These are phyloP conservation scores for Austroboletus niveus DNA, from an alignment of 1,284 basidiomycete species.

Conservation along the genomic window DNA sequence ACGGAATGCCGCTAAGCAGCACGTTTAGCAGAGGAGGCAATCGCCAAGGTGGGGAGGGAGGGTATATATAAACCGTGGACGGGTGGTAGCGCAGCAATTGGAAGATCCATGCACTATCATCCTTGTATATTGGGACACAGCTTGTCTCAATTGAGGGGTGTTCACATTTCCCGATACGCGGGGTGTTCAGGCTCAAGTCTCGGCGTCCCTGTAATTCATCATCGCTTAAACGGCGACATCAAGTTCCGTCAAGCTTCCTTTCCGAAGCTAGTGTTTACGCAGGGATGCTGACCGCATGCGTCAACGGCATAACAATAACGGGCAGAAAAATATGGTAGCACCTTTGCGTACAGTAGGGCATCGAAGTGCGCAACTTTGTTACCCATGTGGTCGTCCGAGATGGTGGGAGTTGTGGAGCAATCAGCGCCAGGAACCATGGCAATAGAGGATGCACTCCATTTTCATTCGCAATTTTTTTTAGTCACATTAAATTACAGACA, in stretches of 20 bases:
- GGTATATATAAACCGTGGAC: background rate
- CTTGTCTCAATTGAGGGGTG: conserved; percentile 11
- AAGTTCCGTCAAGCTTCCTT: conserved; percentile 25
- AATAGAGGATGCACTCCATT: too few relatives aligned
- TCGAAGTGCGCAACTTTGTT: background rate
- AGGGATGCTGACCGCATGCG: conserved; percentile 14
- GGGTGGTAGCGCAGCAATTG: background rate
- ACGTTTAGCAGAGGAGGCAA: background rate
- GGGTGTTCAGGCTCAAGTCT: conserved; percentile 3
- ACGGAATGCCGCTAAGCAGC: conserved; percentile 11
- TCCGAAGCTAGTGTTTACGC: conserved; percentile 12
- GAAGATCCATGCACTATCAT: conserved; percentile 3
- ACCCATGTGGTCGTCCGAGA: conserved; percentile 9
- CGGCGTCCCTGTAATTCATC: conserved; percentile 25
- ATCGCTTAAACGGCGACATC: conserved; percentile 22
- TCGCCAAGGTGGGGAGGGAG: background rate
- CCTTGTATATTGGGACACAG: conserved; percentile 11
- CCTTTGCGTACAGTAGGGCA: conserved; percentile 13
- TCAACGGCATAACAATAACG: conserved; percentile 22
- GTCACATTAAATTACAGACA: background rate
- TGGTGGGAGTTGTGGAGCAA: conserved; percentile 6
- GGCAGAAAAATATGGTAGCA: conserved; percentile 18
- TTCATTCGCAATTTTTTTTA: conserved; percentile 11
- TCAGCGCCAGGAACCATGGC: too few relatives aligned
- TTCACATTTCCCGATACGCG: conserved; percentile 27